Conservation (phyloP, 208 protist species). For the Leishmania mexicana region DNA sequence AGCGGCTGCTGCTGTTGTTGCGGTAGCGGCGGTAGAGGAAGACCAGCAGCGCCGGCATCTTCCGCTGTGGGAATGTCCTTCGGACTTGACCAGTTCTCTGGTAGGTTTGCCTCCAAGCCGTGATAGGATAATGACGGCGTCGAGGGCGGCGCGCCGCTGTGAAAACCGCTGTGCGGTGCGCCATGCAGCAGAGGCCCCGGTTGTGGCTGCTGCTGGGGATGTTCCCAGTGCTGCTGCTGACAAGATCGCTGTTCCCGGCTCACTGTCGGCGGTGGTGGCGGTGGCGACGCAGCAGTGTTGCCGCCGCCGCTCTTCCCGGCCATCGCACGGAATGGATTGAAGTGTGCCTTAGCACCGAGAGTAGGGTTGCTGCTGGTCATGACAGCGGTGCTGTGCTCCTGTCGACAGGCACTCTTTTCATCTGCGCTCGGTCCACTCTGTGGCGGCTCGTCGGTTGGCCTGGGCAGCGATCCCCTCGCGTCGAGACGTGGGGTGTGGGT, state of each 20-base stretch:
- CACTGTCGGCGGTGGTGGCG: neutral
- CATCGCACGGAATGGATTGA: neutral
- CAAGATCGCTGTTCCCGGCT: neutral
- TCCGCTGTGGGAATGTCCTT: neutral
- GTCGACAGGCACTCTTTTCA: neutral
- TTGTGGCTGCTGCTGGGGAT: neutral
- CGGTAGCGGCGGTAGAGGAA: neutral
- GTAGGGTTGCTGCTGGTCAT: neutral
- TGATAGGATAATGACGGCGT: neutral
- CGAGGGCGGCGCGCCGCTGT: neutral
- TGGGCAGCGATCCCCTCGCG: conserved; percentile 21
- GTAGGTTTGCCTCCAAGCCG: neutral
- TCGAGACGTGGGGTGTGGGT: conserved; percentile 11
- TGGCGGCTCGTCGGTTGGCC: neutral
- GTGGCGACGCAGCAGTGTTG: neutral
- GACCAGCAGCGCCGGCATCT: neutral
- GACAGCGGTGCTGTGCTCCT: neutral
- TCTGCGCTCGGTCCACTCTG: neutral
- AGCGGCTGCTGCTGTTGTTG: neutral
- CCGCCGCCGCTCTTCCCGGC: neutral
- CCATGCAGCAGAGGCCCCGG: neutral
- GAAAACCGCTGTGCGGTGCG: neutral
- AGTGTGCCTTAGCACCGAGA: neutral
- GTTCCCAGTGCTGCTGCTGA: conserved; percentile 7
- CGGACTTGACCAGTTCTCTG: neutral